These are phyloP conservation scores for Periconia digitata DNA, from an alignment of 2,329 filamentous ascomycete genomes.

Conservation along the genomic window DNA sequence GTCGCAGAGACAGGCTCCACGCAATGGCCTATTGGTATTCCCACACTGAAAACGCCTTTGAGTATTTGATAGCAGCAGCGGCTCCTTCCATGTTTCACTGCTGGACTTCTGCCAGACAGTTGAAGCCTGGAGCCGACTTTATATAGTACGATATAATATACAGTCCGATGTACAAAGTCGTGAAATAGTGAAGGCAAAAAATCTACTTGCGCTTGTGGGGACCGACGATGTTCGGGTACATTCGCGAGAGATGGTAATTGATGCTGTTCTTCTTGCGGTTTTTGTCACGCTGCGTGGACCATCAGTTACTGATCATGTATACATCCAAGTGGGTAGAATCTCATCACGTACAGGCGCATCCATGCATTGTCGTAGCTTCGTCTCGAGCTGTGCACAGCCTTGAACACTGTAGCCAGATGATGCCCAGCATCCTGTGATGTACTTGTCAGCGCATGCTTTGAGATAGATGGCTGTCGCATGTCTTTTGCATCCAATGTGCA, in stretches of 20 bases:
- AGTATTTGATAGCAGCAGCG: constrained; percentile 9
- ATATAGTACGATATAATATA: constrained; percentile 16
- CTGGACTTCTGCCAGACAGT: constrained; percentile 7
- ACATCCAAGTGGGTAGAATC: background rate
- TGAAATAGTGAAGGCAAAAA: background rate
- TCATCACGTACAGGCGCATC: constrained; percentile 67
- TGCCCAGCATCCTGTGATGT: constrained; percentile 73
- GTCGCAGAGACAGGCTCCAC: constrained; percentile 8
- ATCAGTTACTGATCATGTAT: background rate
- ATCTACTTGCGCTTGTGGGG: constrained; percentile 65
- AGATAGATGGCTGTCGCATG: background rate
- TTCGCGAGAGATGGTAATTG: constrained; percentile 86
- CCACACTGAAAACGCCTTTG: constrained; percentile 15
- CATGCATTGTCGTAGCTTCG: constrained; percentile 70
- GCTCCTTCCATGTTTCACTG: constrained; percentile 21
- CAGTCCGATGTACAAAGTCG: constrained; percentile 28
- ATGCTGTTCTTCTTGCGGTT: constrained; percentile 71
- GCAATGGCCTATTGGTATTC: constrained; percentile 15
- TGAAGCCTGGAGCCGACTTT: constrained; percentile 9
- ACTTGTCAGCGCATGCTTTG: constrained; percentile 20
- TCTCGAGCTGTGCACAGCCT: constrained; percentile 62
- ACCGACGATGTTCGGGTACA: constrained; percentile 73
- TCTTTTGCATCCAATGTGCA: constrained; percentile 4
- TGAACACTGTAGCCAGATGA: constrained; percentile 70
- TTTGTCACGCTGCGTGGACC: constrained; percentile 54